Evolutionary conservation across 1,284 basidiomycete species (phyloP).

Genomic region (Phellopilus nigrolimitatus): DNA sequence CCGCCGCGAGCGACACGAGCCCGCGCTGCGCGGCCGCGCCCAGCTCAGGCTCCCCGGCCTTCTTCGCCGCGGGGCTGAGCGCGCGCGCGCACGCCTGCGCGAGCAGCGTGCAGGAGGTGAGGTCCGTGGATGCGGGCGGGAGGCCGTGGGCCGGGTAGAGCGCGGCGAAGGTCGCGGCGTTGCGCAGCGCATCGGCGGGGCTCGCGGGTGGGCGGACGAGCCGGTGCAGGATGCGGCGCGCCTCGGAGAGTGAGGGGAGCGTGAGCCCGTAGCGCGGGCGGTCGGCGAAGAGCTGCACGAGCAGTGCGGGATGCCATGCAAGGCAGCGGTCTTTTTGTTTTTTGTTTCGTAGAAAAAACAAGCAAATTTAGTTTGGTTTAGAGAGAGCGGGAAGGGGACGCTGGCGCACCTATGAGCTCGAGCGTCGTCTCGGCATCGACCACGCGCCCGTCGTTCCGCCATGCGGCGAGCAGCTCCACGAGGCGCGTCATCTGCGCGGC

Average conservation of each 20-base stretch:
- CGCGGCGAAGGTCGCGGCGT: constrained; percentile 19
- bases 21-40: too few relatives aligned
- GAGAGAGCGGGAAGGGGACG: too few relatives aligned
- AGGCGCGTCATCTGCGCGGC: constrained; percentile 7
- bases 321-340: constrained; percentile 16
- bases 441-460: constrained; percentile 9
- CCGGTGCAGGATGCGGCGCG: constrained; percentile 22
- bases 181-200: too few relatives aligned
- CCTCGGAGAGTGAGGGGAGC: constrained; percentile 19
- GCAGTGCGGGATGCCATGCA: constrained; percentile 19
- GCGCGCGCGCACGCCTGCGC: constrained; percentile 20
- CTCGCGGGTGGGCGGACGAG: constrained; percentile 12
- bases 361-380: too few relatives aligned
- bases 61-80: neutral
- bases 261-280: constrained; percentile 23
- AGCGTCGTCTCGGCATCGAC: constrained; percentile 8
- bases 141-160: constrained; percentile 20
- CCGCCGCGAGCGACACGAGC: neutral
- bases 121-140: constrained; percentile 19
- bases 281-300: constrained; percentile 21
- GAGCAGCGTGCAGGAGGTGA: constrained; percentile 20
- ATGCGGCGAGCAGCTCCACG: constrained; percentile 4
- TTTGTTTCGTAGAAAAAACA: too few relatives aligned
- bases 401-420: constrained; percentile 17
- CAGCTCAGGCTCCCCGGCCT: too few relatives aligned